Conservation (phyloP, 225 moss, liverwort and hornwort genomes). For the Rhytidiadelphus loreus region DNA sequence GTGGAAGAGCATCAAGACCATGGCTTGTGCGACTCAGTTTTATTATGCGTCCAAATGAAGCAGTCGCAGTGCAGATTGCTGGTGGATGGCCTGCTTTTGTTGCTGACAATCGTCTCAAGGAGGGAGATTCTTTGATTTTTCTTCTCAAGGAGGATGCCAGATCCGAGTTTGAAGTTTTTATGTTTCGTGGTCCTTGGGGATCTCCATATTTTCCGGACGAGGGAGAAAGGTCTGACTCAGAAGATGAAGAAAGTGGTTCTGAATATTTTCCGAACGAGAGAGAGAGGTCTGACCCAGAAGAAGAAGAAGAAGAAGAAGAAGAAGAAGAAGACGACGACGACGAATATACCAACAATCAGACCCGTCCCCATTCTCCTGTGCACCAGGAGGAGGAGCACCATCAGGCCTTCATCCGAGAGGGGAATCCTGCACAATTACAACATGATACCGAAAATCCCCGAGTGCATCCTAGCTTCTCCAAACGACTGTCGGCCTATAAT, state of each 20-base stretch:
- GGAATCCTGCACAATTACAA: background rate
- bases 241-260: background rate
- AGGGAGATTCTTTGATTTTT: background rate
- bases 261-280: background rate
- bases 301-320: background rate
- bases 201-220: background rate
- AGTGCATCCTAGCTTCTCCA: background rate
- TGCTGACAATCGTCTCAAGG: background rate
- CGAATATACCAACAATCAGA: background rate
- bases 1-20: background rate
- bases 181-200: background rate
- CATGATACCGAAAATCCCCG: too few species aligned
- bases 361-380: background rate
- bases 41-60: too few species aligned
- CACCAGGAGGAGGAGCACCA: background rate
- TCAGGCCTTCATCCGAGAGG: background rate
- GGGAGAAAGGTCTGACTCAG: background rate
- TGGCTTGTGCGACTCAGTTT: background rate
- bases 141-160: background rate
- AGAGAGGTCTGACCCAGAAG: background rate
- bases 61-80: background rate
- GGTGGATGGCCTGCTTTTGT: background rate
- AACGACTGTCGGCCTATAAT: background rate
- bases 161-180: background rate
- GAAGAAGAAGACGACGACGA: too few species aligned